Percentiles rank a stretch among this genome's conserved stretches.
These are phyloP conservation scores for Phytophthora pini DNA, from an alignment of 352 stramenopile genomes.

Conservation along the genomic window DNA sequence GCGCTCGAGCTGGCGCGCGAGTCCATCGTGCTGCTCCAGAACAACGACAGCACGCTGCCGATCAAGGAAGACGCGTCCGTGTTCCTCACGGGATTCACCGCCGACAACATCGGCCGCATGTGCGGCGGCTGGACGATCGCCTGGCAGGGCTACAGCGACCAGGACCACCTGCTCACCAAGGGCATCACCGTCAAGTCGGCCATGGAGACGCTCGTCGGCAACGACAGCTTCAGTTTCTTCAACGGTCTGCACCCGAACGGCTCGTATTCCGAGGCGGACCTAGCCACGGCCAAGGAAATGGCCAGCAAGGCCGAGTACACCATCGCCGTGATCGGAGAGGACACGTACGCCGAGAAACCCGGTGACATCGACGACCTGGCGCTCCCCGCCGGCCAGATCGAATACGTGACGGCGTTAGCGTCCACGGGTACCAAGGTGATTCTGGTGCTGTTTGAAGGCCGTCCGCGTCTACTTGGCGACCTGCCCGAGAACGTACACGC, in stretches of 20 bases:
- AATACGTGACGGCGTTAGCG: constrained; percentile 27
- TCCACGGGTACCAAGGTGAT: constrained; percentile 62
- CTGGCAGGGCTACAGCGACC: constrained; percentile 44
- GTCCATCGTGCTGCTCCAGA: constrained; percentile 34
- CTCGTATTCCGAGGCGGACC: constrained; percentile 34
- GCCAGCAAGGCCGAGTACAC: constrained; percentile 38
- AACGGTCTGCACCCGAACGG: constrained; percentile 38
- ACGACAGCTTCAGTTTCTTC: constrained; percentile 37
- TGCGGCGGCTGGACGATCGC: constrained; percentile 47
- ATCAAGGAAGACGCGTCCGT: constrained; percentile 23
- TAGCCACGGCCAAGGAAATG: constrained; percentile 32
- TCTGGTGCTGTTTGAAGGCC: constrained; percentile 66
- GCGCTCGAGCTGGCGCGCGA: constrained; percentile 58
- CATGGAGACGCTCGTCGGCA: constrained; percentile 30
- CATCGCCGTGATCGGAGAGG: constrained; percentile 44
- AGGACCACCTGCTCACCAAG: constrained; percentile 32
- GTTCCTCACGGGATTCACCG: constrained; percentile 36
- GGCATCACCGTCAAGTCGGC: constrained; percentile 36
- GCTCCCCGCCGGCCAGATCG: constrained; percentile 20
- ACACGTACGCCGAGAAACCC: constrained; percentile 54
- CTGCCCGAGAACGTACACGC: constrained; percentile 49
- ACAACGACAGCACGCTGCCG: constrained; percentile 28
- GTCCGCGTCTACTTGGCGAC: constrained; percentile 53
- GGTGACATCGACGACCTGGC: constrained; percentile 27
- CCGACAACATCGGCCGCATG: constrained; percentile 40